phyloP scores from a whole-genome alignment of 768 basidiomycete species.

The Mycena metata region DNA sequence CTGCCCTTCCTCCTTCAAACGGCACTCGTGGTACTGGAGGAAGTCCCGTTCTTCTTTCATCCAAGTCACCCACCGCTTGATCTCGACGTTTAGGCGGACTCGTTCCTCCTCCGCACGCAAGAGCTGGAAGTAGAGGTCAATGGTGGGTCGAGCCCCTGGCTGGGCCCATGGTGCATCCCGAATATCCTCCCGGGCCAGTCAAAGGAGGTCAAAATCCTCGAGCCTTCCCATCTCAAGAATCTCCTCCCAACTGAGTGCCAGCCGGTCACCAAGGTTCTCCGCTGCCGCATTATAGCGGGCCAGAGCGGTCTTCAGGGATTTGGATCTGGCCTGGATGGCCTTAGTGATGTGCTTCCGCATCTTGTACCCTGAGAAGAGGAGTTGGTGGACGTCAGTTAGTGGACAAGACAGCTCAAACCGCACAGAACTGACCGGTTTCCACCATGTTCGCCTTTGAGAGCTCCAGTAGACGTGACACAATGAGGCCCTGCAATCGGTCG shows the following conservation, averaged over 20 bases:
- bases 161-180: conserved; percentile 22
- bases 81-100: conserved; percentile 5
- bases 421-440: background rate
- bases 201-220: no score
- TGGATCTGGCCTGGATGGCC: no score
- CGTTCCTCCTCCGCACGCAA: conserved; percentile 38
- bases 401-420: conserved; percentile 6
- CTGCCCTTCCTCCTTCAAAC: conserved; percentile 33
- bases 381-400: no score
- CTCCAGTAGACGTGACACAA: conserved; percentile 13
- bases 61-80: conserved; percentile 10
- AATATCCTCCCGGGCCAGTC: conserved; percentile 11
- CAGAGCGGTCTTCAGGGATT: no score
- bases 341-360: no score
- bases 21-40: background rate
- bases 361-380: no score
- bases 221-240: no score
- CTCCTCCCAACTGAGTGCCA: no score
- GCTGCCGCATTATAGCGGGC: no score
- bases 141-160: conserved; percentile 14
- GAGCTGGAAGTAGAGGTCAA: conserved; percentile 30
- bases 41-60: no score
- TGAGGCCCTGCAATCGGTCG: conserved; percentile 2
- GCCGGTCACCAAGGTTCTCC: no score
- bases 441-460: conserved; percentile 16